A percentile compares a stretch with the other conserved stretches of the same genome.
phyloP scores from a whole-genome alignment of 1,284 basidiomycete genomes.

The Tilletia setariae region DNA sequence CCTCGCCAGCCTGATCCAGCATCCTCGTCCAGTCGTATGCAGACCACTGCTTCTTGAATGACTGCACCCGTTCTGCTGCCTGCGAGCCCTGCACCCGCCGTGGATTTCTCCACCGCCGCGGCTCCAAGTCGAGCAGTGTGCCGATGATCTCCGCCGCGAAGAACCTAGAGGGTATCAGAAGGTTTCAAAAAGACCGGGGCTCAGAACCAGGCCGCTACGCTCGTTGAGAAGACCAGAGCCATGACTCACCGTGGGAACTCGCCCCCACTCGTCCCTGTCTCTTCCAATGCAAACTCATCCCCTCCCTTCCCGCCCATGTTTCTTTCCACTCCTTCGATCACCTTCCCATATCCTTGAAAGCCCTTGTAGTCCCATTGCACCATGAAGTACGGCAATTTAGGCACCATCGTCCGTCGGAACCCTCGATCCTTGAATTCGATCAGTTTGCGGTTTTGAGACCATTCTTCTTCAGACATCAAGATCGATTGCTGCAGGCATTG shows the following conservation, averaged over 20 bases:
- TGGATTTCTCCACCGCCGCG: constrained; percentile 80
- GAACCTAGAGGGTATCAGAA: constrained; percentile 62
- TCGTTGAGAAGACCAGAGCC: not conserved
- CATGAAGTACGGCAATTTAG: constrained; percentile 97
- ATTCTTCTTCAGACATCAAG: constrained; percentile 83
- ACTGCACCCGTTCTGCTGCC: constrained; percentile 68
- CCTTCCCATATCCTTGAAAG: constrained; percentile 71
- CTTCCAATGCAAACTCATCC: constrained; percentile 73
- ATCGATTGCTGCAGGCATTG: constrained; percentile 72
- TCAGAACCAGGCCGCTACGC: not conserved
- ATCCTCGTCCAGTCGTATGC: constrained; percentile 56
- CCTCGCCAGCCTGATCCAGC: constrained; percentile 23
- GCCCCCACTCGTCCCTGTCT: constrained; percentile 18
- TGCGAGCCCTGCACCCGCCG: constrained; percentile 65
- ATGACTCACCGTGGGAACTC: constrained; percentile 25
- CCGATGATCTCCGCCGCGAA: constrained; percentile 95
- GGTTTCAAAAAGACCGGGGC: not conserved
- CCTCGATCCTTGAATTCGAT: constrained; percentile 76
- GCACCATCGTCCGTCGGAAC: constrained; percentile 64
- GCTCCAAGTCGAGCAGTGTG: constrained; percentile 80
- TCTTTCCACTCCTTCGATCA: constrained; percentile 52
- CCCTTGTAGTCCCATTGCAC: constrained; percentile 96
- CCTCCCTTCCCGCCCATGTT: constrained; percentile 64
- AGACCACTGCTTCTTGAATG: constrained; percentile 63
- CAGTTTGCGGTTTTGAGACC: constrained; percentile 93